Base-by-base conservation (phyloP, 345 rosid species). In the Atalantia buxifolia region DNA sequence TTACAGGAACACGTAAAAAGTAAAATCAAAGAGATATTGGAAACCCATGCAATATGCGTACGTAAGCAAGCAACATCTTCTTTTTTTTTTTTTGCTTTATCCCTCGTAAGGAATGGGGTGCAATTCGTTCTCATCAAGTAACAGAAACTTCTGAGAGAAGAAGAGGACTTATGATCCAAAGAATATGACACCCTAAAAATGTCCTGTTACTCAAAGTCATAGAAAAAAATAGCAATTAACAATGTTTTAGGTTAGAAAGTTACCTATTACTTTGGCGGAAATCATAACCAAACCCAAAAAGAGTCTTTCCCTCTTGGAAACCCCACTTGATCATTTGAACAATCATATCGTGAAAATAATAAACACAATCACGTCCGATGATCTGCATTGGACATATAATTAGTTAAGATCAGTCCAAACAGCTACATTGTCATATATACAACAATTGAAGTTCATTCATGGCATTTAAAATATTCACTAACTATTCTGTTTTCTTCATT, bases 261-360 rank as follows among this genome's bases (percentile, higher is more conserved):
- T 83, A 95, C 99, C 99, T 92, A 76, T 93, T 95, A 86, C 99
- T 95, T 85, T 95, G 99, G 4, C 99, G 92, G 64, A 93, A 95
- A 87, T 95, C 99, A 87, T 92, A 95, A 21, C 99, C 99, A 79
- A 95, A 95, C 13, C 99, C 99, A 48, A 95, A 95, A 69, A 95
- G 91, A 0, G 97, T 93, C 82, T 90, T 93, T 25, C 98, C 98
- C 85, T 95, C 98, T 85, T 93, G 88, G 62, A 95, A 95, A 27
- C 99, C 99, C 99, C 98, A 95, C 48, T 87, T 87, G 76, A 87
- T 81, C 99, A 95, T 92, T 86, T 95, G 94, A 68, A 87, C 88
- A 60, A 93, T 95, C 99, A 95, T 95, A 81, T 95, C 99, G 56
- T 93, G 99, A 80, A 90, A 95, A 89, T 95, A 93, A 78, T 68